These are phyloP conservation scores for Auxenochlorella pyrenoidosa DNA, from an alignment of 139 green algal species.

Conservation along the genomic window DNA sequence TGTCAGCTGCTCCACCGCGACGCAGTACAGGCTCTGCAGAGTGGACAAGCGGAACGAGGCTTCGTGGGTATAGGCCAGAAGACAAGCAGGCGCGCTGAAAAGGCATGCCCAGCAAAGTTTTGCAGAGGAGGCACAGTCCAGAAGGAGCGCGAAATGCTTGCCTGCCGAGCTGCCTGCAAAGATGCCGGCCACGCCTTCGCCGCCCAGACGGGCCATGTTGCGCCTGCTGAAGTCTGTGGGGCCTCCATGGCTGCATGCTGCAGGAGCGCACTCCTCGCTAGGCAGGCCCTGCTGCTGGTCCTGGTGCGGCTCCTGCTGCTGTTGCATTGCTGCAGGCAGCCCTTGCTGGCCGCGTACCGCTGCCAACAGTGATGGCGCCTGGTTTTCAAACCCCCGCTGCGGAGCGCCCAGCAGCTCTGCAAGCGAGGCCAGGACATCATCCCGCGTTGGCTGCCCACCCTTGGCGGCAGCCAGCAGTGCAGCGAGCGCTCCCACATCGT, in stretches of 20 bases:
- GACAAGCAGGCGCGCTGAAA: too few species aligned
- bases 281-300: slow-evolving; percentile 7
- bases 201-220: slow-evolving; percentile 15
- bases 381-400: background rate
- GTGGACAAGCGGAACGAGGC: too few species aligned
- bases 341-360: background rate
- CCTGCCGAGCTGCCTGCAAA: background rate
- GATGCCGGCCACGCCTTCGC: slow-evolving; percentile 14
- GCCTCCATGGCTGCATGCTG: background rate
- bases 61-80: too few species aligned
- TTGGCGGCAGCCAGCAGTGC: background rate
- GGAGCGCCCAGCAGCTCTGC: background rate
- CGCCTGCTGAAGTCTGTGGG: slow-evolving; percentile 17
- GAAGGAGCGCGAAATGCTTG: too few species aligned
- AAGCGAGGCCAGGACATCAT: background rate
- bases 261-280: background rate
- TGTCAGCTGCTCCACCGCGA: too few species aligned
- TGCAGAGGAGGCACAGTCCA: too few species aligned
- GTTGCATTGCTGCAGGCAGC: background rate
- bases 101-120: too few species aligned
- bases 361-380: background rate
- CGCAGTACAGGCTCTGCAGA: too few species aligned
- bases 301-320: slow-evolving; percentile 27
- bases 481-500: background rate
- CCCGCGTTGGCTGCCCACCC: background rate